A percentile compares a stretch with the other conserved stretches of the same genome.
Conservation (phyloP, 163 green algal species). For the Volvox carteri region DNA sequence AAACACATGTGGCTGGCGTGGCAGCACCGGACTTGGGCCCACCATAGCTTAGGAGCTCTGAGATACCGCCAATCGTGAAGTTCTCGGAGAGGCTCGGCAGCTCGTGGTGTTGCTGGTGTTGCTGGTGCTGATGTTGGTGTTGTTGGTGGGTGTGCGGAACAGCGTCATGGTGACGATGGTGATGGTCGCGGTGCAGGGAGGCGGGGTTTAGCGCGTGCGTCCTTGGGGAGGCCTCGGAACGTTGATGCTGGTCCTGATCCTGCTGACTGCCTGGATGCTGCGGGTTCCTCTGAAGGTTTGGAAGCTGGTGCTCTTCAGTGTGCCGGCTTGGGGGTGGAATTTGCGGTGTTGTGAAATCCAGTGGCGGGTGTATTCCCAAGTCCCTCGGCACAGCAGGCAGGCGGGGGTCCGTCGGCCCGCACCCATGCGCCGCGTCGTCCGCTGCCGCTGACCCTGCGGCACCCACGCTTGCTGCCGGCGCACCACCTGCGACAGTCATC, state of each 20-base stretch:
- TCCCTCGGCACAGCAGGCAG: no score
- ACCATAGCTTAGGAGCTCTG: neutral
- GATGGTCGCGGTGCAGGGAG: neutral
- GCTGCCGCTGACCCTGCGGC: neutral
- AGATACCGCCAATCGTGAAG: constrained; percentile 31
- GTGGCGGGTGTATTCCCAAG: no score
- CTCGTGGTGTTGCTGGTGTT: neutral
- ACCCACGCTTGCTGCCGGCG: no score
- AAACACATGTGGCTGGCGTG: constrained; percentile 12
- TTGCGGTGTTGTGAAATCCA: no score
- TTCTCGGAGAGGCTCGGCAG: constrained; percentile 32
- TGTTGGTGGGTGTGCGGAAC: no score
- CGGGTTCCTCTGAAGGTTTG: neutral
- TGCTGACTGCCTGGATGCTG: no score
- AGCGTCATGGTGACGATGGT: neutral
- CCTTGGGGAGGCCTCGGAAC: neutral
- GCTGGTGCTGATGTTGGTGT: neutral
- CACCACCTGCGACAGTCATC: neutral
- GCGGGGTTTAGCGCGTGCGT: neutral
- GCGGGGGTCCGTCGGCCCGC: neutral
- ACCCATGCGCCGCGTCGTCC: neutral
- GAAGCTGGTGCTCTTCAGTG: no score
- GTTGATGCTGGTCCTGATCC: neutral
- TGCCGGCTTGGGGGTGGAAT: no score
- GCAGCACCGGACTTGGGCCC: constrained; percentile 20